Base-by-base conservation (phyloP, 164 flowering plant genomes). In the grape (Vitis vinifera) region DNA sequence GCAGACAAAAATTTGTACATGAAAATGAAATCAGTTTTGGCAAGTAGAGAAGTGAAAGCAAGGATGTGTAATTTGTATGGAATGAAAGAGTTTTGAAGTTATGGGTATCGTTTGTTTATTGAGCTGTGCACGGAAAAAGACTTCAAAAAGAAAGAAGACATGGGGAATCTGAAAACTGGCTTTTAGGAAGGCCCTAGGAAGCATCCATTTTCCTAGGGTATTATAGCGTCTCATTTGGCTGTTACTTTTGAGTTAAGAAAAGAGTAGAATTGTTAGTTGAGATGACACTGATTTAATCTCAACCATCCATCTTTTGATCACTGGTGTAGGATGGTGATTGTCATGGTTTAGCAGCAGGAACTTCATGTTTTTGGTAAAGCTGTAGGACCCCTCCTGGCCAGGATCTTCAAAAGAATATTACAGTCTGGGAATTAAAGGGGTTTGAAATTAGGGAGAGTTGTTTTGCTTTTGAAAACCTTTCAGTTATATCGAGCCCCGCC, bases 161-260 rank as follows among this genome's bases (percentile, higher is more conserved):
- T 55, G 70, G 65, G 72, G 84, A 81, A 81, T 81, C 84, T 78
- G 49, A 27, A 71, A 71, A 77, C 58, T 50, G 30, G 56, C 83
- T 75, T 83, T 82, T 69, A 47, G 70, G 66, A 68, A 77, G 59
- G 55, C 62, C 44, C 67, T 23, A 31, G 60, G 62, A 53, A 53
- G 55, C 23, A 44, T 50, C 19, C 44, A 47, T 31, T 51, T 66
- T 75, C 57, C 55, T 57, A 37, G 4, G 60, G 65, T 19, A 10
- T 63, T 75, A 37, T 58, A 30, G 52, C 68, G 65, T 78, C 73
- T 69, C 44, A 58, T n/a, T 47, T 61, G 66, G 73, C 59, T 55
- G 47, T 57, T 69, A 17, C 65, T 63, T 74, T 51, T 73, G 58
- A 0, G 73, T 60, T 80, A 78, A 81, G 84, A 48, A 73, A 81